Evolutionary conservation across 2,329 filamentous ascomycete genomes (phyloP).

Genomic region (Pseudocercospora cruenta): DNA sequence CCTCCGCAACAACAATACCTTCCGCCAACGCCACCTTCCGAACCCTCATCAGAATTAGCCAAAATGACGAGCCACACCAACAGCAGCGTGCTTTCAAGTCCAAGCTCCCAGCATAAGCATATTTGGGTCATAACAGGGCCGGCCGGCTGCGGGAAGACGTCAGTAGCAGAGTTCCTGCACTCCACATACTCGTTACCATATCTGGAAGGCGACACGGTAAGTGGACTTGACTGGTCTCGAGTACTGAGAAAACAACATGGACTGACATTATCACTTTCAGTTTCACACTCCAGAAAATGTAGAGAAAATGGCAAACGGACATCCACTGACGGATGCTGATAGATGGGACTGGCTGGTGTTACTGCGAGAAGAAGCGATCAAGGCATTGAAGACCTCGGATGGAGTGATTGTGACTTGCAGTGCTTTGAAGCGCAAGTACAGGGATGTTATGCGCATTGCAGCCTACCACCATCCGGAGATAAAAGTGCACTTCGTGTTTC

Average conservation of each 20-base stretch:
- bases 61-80: conserved; percentile 22
- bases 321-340: conserved; percentile 86
- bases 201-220: conserved; percentile 57
- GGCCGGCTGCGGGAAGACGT: conserved; percentile 59
- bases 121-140: conserved; percentile 58
- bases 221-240: conserved; percentile 22
- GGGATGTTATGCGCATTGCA: conserved; percentile 67
- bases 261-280: conserved; percentile 33
- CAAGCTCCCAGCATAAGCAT: conserved; percentile 46
- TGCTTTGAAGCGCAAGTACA: conserved; percentile 94
- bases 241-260: background rate
- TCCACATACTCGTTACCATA: conserved; percentile 49
- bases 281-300: conserved; percentile 56
- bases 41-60: conserved; percentile 21
- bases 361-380: conserved; percentile 51
- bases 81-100: conserved; percentile 8
- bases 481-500: conserved; percentile 84
- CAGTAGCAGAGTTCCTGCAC: conserved; percentile 52
- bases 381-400: conserved; percentile 36
- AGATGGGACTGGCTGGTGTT: conserved; percentile 91
- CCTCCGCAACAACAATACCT: conserved; percentile 17
- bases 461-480: conserved; percentile 50
- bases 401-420: conserved; percentile 95
- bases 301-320: conserved; percentile 85
- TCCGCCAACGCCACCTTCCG: conserved; percentile 30